Conservation (phyloP, 768 basidiomycete genomes). For the Panus rudis region DNA sequence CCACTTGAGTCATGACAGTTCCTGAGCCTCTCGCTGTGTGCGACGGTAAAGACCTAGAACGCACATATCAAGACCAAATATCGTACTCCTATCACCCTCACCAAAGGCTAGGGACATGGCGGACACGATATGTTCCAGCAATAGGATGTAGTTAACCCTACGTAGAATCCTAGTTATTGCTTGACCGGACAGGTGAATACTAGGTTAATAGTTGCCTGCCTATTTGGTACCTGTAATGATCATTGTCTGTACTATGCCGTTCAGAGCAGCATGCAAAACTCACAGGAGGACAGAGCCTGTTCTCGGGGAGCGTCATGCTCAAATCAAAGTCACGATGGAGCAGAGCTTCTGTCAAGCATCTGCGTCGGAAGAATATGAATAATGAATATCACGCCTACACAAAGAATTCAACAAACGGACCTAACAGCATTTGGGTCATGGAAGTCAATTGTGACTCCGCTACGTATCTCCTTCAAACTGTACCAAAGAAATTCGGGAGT, state of each 20-base stretch:
- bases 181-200: slow-evolving; percentile 33
- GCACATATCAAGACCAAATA: background rate
- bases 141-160: slow-evolving; percentile 83
- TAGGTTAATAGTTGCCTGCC: too few species aligned
- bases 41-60: background rate
- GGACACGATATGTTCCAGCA: slow-evolving; percentile 67
- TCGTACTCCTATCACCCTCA: too few species aligned
- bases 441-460: slow-evolving; percentile 59
- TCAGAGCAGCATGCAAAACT: slow-evolving; percentile 15
- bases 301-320: slow-evolving; percentile 49
- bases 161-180: background rate
- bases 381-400: background rate
- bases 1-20: too few species aligned
- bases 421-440: slow-evolving; percentile 63
- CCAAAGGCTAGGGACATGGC: slow-evolving; percentile 21
- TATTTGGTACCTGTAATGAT: slow-evolving; percentile 56
- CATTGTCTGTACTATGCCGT: background rate
- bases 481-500: background rate
- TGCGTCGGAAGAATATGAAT: slow-evolving; percentile 24
- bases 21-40: background rate
- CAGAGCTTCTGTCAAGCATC: slow-evolving; percentile 74
- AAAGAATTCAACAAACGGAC: slow-evolving; percentile 27
- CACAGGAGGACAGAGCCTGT: slow-evolving; percentile 86
- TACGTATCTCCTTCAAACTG: slow-evolving; percentile 20
- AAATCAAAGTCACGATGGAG: slow-evolving; percentile 70